These are phyloP conservation scores for Scheffersomyces amazonensis DNA, from an alignment of 805 yeast species.

Conservation along the genomic window DNA sequence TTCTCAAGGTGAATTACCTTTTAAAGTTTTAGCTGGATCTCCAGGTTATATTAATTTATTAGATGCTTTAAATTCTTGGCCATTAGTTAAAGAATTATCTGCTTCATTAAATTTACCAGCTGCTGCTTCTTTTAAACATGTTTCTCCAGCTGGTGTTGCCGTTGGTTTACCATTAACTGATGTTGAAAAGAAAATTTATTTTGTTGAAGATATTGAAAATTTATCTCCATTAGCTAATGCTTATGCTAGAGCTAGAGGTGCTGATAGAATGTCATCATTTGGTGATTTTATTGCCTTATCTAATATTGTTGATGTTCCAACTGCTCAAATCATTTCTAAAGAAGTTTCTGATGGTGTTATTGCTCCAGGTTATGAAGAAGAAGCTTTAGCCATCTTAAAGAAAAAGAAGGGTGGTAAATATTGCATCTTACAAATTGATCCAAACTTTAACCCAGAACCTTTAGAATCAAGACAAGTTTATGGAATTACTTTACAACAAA, in stretches of 20 bases:
- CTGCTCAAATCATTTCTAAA: slow-evolving; percentile 94
- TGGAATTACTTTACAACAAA: slow-evolving; percentile 93
- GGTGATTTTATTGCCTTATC: slow-evolving; percentile 98
- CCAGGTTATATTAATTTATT: slow-evolving; percentile 97
- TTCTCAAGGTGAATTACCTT: slow-evolving; percentile 82
- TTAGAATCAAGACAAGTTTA: slow-evolving; percentile 92
- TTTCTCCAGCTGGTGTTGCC: slow-evolving; percentile 98
- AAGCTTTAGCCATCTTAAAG: slow-evolving; percentile 82
- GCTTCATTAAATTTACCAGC: slow-evolving; percentile 95
- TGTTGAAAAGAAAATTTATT: slow-evolving; percentile 90
- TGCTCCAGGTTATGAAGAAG: slow-evolving; percentile 95
- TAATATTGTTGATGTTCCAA: slow-evolving; percentile 92
- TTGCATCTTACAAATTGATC: slow-evolving; percentile 94
- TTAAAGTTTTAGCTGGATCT: slow-evolving; percentile 89
- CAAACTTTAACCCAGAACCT: slow-evolving; percentile 79
- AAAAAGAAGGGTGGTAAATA: slow-evolving; percentile 97
- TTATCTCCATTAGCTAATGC: slow-evolving; percentile 96
- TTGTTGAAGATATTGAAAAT: slow-evolving; percentile 91
- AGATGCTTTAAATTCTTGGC: slow-evolving; percentile 98
- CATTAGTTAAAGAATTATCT: slow-evolving; percentile 92
- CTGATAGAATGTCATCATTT: slow-evolving; percentile 98
- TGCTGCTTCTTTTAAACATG: slow-evolving; percentile 98
- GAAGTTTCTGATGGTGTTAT: slow-evolving; percentile 98
- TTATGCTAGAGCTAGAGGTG: slow-evolving; percentile 99
- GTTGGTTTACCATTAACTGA: slow-evolving; percentile 93